Base-by-base conservation (phyloP, 78 protist genomes). In the Dictyostelium capitatum region DNA sequence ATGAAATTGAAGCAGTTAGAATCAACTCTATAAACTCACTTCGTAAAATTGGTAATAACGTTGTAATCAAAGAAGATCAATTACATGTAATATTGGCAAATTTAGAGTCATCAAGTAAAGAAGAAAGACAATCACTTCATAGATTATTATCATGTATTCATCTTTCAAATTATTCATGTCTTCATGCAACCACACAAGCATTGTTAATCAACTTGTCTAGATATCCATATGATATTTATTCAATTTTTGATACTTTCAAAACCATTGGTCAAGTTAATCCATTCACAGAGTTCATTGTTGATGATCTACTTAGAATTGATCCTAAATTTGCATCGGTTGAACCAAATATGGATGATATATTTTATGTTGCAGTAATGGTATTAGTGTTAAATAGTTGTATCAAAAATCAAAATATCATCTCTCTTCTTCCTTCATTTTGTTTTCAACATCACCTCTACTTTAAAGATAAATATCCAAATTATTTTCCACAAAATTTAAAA, bases 1-100 rank as follows among this genome's bases (percentile, higher is more conserved):
- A 91, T 46, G 95, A 91, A 54, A 91, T 91, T 56, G 95, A 91
- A 67, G 50, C 89, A 0, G 95, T 91, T n/a, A 69, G 95, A 72
- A 91, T 91, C 83, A 91, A 91, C 59, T 82, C 95, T 4, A 91
- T 91, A 46, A 80, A 91, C 28, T 53, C 78, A 51, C 19, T 91
- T 28, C 30, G 95, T 54, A 91, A 91, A 43, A 91, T 91, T 41
- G 90, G 82, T 3, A 51, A 91, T 8, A 79, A 51, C 11, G 75
- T 82, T 0, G 67, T 70, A 1, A 90, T 90, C 6, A 82, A 75
- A 54, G 89, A 90, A 41, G 89, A 90, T 0, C 95, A 62, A 75
- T 20, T 91, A 47, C 95, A 91, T 67, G 53, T 91, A 19, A 83
- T 91, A 12, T 53, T 91, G 9, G 89, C 95, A 23, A 54, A 85